phyloP scores from a whole-genome alignment of 1,284 basidiomycete genomes.

The Fereydounia khargensis region DNA sequence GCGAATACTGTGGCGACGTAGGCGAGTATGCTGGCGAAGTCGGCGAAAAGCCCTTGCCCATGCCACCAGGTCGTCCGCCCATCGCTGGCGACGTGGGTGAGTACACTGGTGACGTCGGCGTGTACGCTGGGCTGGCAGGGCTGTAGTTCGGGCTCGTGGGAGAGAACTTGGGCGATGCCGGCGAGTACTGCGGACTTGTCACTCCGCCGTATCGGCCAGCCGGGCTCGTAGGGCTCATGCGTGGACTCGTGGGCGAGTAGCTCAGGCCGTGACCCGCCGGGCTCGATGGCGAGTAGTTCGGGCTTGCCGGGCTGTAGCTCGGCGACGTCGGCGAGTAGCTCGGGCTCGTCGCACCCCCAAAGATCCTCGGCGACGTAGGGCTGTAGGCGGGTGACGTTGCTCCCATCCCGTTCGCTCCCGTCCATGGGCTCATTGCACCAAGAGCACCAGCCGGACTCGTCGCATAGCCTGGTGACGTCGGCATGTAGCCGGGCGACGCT shows the following conservation, averaged over 20 bases:
- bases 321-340: slow-evolving; percentile 62
- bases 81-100: slow-evolving; percentile 34
- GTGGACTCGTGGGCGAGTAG: slow-evolving; percentile 52
- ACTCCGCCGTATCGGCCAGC: slow-evolving; percentile 59
- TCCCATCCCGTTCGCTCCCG: slow-evolving; percentile 64
- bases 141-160: slow-evolving; percentile 49
- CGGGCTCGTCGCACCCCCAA: slow-evolving; percentile 67
- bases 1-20: slow-evolving; percentile 48
- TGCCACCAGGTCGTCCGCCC: slow-evolving; percentile 17
- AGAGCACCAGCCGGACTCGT: slow-evolving; percentile 62
- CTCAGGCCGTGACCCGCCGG: slow-evolving; percentile 31
- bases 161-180: slow-evolving; percentile 40
- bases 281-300: slow-evolving; percentile 46
- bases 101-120: slow-evolving; percentile 52
- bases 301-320: slow-evolving; percentile 48
- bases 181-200: slow-evolving; percentile 60
- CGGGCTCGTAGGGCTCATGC: slow-evolving; percentile 48
- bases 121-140: slow-evolving; percentile 61
- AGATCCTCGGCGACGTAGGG: slow-evolving; percentile 66
- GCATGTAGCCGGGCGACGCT: slow-evolving; percentile 49
- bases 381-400: slow-evolving; percentile 59
- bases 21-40: slow-evolving; percentile 50
- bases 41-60: slow-evolving; percentile 36
- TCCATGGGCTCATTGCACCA: slow-evolving; percentile 63
- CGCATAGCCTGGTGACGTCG: slow-evolving; percentile 47